Evolutionary conservation across 148 eudicot genomes (phyloP), one percentile per base, ranked within the genome.

Genomic region (Persicaria tinctoria): DNA sequence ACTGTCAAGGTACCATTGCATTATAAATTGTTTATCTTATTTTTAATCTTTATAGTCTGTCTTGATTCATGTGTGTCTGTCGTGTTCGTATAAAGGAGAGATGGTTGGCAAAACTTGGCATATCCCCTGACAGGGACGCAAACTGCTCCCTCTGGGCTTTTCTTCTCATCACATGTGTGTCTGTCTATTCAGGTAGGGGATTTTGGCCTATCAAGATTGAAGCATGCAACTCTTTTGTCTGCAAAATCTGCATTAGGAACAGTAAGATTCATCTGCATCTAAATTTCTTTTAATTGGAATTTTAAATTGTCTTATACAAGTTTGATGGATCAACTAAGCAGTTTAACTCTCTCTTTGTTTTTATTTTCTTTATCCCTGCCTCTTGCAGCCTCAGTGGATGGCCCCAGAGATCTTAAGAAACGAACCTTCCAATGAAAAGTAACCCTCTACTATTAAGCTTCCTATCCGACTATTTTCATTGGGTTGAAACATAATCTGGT

Each of bases 311-410:
- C 27, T 27, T 12, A 12, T 66, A 5, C 70, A 44, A 66, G 70
- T 23, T 60, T 60, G 44, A 60, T 53, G 57, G 57, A 66, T 66
- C 70, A 66, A 38, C 41, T 20, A 8, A 5, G 1, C 1, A 18
- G 13, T 41, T 13, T 27, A 45, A 64, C 41, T 64, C 9, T 59
- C 66, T 64, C 46, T 20, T 63, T 20, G 45, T 20, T 5, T 45
- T 16, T 27, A 62, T 62, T 38, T 64, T 64, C 46, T 5, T 16
- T 20, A 16, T 70, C 73, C 14, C 18, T 20, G 14, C 38, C 32
- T 71, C 38, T 27, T 86, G 86, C 93, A 93, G 96, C 96, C 98
- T 78, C 98, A 90, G 70, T 93, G 98, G 98, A 93, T 89, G 96
- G 98, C 98, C 38, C 98, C 98, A 72, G 96, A 93, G 86, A 89